Base-by-base conservation (phyloP, 1,284 basidiomycete species). In the Papiliotrema laurentii region DNA sequence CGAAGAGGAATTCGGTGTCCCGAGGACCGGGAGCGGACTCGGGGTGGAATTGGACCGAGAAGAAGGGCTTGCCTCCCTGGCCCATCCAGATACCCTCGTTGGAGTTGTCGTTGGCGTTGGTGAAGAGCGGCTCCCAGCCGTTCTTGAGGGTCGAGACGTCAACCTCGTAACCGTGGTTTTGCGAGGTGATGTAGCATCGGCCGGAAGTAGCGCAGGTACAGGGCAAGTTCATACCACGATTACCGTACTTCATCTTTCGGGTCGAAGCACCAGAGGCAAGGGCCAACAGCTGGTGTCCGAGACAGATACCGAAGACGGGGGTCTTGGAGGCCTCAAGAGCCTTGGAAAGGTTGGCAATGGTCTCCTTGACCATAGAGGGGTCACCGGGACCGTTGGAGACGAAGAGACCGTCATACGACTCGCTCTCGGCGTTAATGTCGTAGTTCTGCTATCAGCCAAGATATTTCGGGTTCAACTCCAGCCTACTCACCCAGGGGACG, bases 41-140 rank as follows among this genome's bases (percentile, higher is more conserved):
- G 33, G 96, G 96, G 74, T 99, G 96, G 80, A 99, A 99, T 72
- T 98, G 96, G n/a, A 98, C 94, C 35, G 91, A 96, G 76, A 98
- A 98, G 80, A 89, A 96, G 2, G 94, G 94, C 48, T 75, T 72
- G 54, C 70, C 73, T 60, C 85, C 87, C 68, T 84, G 81, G 58
- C 86, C 84, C 72, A 82, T 90, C 77, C 92, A 96, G 65, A 98
- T 96, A 63, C 96, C 96, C 74, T 99, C 96, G 74, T 98, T 98
- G 66, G 88, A 92, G 50, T 83, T 83, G 68, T 99, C 96, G 76
- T 98, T 99, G 50, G 96, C 94, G 69, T 99, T 99, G 65, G 80
- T 80, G 79, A 97, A 99, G 25, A 98, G 79, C 67, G 93, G 89
- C 69, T 86, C 85, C 96, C 96, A 98, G 16, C 87, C 89, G 4